These are phyloP conservation scores for Isabelozyma heimii DNA, from an alignment of 805 yeast genomes.

Conservation along the genomic window DNA sequence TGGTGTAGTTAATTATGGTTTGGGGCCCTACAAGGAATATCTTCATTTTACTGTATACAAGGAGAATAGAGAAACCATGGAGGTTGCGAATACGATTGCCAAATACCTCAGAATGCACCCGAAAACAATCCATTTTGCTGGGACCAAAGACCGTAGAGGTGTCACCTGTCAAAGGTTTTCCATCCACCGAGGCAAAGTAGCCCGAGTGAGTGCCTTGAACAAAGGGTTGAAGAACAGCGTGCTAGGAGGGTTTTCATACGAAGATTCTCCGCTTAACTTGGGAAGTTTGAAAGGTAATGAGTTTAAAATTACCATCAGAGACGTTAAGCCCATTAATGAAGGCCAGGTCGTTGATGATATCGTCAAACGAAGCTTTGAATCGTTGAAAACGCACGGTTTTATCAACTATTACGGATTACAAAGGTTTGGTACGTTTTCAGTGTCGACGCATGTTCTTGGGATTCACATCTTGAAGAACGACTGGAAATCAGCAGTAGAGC, in stretches of 20 bases:
- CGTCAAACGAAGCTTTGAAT: slow-evolving; percentile 51
- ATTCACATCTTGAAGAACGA: slow-evolving; percentile 63
- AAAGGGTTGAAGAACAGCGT: slow-evolving; percentile 71
- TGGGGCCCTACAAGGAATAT: slow-evolving; percentile 68
- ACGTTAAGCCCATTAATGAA: slow-evolving; percentile 45
- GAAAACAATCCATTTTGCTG: slow-evolving; percentile 75
- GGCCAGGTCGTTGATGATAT: slow-evolving; percentile 39
- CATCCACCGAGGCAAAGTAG: slow-evolving; percentile 65
- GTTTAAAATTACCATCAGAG: slow-evolving; percentile 80
- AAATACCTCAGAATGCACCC: slow-evolving; percentile 74
- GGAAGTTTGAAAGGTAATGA: slow-evolving; percentile 91
- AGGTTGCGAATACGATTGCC: slow-evolving; percentile 73
- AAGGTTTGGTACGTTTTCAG: slow-evolving; percentile 92
- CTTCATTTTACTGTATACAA: slow-evolving; percentile 81
- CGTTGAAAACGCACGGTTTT: slow-evolving; percentile 69
- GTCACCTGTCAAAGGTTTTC: slow-evolving; percentile 86
- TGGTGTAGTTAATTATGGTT: slow-evolving; percentile 63
- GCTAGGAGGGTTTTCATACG: slow-evolving; percentile 76
- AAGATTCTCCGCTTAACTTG: slow-evolving; percentile 57
- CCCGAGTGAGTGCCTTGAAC: slow-evolving; percentile 74
- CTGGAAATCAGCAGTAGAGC: slow-evolving; percentile 77
- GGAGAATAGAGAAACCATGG: slow-evolving; percentile 97
- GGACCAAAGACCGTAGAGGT: slow-evolving; percentile 96
- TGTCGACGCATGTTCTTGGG: slow-evolving; percentile 89
- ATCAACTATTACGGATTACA: slow-evolving; percentile 98